phyloP scores from a whole-genome alignment of 2,329 filamentous ascomycete genomes.

The Chrysoporthe deuterocubensis region DNA sequence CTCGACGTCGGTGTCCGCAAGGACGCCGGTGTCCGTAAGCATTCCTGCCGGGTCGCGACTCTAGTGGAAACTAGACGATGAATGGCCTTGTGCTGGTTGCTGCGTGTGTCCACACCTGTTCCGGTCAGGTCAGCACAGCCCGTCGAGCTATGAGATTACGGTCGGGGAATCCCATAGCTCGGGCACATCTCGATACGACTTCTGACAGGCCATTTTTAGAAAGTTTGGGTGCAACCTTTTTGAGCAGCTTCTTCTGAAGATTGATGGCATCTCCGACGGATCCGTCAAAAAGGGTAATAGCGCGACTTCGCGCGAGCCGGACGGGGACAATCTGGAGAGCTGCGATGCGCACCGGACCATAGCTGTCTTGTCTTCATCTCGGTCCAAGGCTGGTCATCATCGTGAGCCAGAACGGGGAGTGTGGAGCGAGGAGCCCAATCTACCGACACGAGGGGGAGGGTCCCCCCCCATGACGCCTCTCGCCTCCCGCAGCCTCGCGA shows the following conservation, averaged over 20 bases:
- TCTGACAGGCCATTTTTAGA: neutral
- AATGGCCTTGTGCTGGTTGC: neutral
- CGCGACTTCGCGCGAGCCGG: neutral
- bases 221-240: neutral
- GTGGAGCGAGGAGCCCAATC: neutral
- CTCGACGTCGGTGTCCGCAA: too few species aligned
- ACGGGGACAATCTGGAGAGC: neutral
- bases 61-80: neutral
- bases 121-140: too few species aligned
- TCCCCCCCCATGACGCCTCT: neutral
- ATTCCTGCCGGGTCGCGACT: neutral
- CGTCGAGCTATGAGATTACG: too few species aligned
- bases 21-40: neutral
- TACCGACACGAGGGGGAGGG: constrained; percentile 6
- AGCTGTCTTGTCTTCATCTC: neutral
- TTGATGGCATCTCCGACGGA: constrained; percentile 11
- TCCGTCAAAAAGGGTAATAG: neutral
- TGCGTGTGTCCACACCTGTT: neutral
- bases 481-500: neutral
- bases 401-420: neutral
- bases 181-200: neutral
- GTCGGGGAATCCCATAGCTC: too few species aligned
- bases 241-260: neutral
- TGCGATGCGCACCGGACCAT: neutral
- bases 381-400: neutral